Evolutionary conservation across 2,329 filamentous ascomycete species (phyloP).

Genomic region (Chaetomium olivaceum): DNA sequence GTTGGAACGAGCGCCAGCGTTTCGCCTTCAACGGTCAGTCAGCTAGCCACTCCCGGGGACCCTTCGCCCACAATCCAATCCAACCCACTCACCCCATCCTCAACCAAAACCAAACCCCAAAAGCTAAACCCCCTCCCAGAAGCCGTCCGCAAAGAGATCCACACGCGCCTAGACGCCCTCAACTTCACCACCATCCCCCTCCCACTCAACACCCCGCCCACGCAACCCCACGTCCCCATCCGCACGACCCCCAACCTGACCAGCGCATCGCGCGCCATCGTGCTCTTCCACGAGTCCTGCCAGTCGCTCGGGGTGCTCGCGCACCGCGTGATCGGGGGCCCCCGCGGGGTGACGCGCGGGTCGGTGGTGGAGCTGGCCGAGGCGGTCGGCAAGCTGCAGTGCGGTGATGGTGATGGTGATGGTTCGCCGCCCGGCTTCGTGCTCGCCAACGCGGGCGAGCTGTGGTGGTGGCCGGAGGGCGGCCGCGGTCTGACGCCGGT

Average conservation of each 20-base stretch:
- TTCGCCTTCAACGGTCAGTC: conserved; percentile 72
- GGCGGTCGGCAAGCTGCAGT: no score
- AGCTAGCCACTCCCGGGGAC: no score
- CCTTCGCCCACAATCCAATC: no score
- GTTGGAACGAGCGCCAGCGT: conserved; percentile 73
- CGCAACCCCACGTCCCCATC: conserved; percentile 67
- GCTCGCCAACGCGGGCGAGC: conserved; percentile 75
- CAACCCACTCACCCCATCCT: not conserved
- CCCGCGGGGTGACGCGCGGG: conserved; percentile 68
- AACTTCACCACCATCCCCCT: conserved; percentile 60
- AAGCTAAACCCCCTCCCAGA: conserved; percentile 44
- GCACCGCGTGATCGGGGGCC: conserved; percentile 63
- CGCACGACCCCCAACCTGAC: conserved; percentile 58
- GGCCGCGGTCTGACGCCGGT: conserved; percentile 59
- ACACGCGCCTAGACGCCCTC: conserved; percentile 56
- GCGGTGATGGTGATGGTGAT: no score
- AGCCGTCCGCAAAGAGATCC: conserved; percentile 62
- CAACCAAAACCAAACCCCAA: not conserved
- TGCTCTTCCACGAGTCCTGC: conserved; percentile 70
- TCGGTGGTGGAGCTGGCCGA: conserved; percentile 52
- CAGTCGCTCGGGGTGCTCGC: conserved; percentile 77
- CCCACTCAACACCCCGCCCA: conserved; percentile 50
- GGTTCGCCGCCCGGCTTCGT: conserved; percentile 59
- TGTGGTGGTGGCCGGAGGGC: conserved; percentile 71
- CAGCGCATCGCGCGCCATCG: conserved; percentile 62